Conservation (phyloP, 805 yeast genomes). For the Maudiozyma serrabonitensis region DNA sequence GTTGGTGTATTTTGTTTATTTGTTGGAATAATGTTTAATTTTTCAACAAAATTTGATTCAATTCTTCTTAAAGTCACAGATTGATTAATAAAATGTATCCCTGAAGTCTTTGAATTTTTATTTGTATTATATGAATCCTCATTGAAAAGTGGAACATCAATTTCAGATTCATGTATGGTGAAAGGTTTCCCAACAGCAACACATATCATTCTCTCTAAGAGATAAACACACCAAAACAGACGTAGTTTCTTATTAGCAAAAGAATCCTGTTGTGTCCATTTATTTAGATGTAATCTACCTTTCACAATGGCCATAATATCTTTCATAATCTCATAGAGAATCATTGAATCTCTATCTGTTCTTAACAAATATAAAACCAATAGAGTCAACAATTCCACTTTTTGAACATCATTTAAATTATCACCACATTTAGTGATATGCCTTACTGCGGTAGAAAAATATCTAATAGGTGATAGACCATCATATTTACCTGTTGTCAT, state of each 20-base stretch:
- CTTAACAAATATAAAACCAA: conserved; percentile 46
- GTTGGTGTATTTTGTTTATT: conserved; percentile 9
- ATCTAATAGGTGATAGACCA: conserved; percentile 45
- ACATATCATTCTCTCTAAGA: conserved; percentile 50
- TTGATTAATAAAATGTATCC: conserved; percentile 44
- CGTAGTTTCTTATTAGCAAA: conserved; percentile 36
- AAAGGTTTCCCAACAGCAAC: conserved; percentile 56
- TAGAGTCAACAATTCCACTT: conserved; percentile 43
- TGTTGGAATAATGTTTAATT: conserved; percentile 34
- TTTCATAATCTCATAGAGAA: conserved; percentile 41
- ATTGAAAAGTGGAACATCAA: conserved; percentile 43
- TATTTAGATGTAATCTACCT: conserved; percentile 16
- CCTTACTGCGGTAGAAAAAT: conserved; percentile 51
- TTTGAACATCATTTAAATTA: conserved; percentile 34
- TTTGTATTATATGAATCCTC: conserved; percentile 28
- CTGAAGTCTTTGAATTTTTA: conserved; percentile 12
- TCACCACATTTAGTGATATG: conserved; percentile 40
- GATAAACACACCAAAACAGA: conserved; percentile 54
- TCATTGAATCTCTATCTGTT: conserved; percentile 51
- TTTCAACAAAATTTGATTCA: conserved; percentile 50
- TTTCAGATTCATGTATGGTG: conserved; percentile 39
- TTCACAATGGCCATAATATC: conserved; percentile 37
- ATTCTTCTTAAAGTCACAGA: conserved; percentile 47
- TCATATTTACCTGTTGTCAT: conserved; percentile 46
- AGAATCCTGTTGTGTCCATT: conserved; percentile 18